A percentile compares a stretch with the other conserved stretches of the same genome.
phyloP scores from a whole-genome alignment of 1,139 yeast species.

The Hansenula sp. region DNA sequence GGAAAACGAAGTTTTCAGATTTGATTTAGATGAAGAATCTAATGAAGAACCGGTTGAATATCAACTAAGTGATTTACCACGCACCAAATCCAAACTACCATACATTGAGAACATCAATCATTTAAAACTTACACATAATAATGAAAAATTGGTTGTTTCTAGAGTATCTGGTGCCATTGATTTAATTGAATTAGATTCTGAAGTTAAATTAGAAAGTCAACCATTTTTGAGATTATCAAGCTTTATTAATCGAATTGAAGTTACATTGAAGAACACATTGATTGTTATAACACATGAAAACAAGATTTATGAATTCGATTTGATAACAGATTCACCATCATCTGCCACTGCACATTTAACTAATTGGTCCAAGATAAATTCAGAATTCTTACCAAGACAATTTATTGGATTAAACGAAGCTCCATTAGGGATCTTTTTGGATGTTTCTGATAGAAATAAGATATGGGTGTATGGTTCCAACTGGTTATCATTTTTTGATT shows the following conservation, averaged over 20 bases:
- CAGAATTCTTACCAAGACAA: slow-evolving; percentile 69
- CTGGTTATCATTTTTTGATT: slow-evolving; percentile 78
- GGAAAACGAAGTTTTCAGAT: slow-evolving; percentile 58
- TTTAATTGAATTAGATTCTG: slow-evolving; percentile 34
- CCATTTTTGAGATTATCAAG: slow-evolving; percentile 50
- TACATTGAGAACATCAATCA: slow-evolving; percentile 46
- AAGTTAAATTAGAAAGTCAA: slow-evolving; percentile 21
- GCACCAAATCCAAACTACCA: slow-evolving; percentile 29
- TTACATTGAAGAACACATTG: slow-evolving; percentile 50
- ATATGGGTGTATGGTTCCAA: slow-evolving; percentile 88
- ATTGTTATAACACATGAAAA: slow-evolving; percentile 72
- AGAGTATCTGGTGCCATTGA: slow-evolving; percentile 69
- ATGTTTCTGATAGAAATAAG: slow-evolving; percentile 33
- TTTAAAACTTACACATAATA: slow-evolving; percentile 43
- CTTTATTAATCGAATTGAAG: slow-evolving; percentile 59
- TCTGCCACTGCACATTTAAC: slow-evolving; percentile 43
- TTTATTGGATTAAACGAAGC: slow-evolving; percentile 59
- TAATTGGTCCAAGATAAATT: slow-evolving; percentile 75
- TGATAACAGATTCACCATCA: slow-evolving; percentile 16
- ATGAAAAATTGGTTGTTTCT: slow-evolving; percentile 47
- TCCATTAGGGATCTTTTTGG: slow-evolving; percentile 67
- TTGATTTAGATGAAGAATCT: slow-evolving; percentile 38
- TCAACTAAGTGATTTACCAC: slow-evolving; percentile 31
- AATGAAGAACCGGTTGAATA: slow-evolving; percentile 33
- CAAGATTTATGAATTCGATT: slow-evolving; percentile 64